These are phyloP conservation scores for Kwoniella shivajii DNA, from an alignment of 1,284 basidiomycete species.

Conservation along the genomic window DNA sequence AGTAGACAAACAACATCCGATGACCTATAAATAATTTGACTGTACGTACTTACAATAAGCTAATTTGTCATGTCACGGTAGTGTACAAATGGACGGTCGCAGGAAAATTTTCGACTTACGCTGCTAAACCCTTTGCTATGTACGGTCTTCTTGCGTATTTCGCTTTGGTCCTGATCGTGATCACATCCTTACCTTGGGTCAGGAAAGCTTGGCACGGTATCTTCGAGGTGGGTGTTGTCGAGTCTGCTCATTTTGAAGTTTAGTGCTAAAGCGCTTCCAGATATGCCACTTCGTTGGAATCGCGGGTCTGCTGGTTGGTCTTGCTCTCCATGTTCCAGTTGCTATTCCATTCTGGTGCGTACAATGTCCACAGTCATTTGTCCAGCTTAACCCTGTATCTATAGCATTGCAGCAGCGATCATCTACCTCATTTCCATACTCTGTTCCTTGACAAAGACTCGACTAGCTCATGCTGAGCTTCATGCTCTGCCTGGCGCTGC, in stretches of 20 bases:
- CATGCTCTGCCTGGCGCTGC: slow-evolving; percentile 38
- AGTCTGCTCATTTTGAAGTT: neutral
- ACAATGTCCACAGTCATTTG: neutral
- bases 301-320: slow-evolving; percentile 74
- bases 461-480: slow-evolving; percentile 42
- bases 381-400: slow-evolving; percentile 1
- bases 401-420: slow-evolving; percentile 62
- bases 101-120: slow-evolving; percentile 22
- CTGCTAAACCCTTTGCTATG: slow-evolving; percentile 26
- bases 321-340: slow-evolving; percentile 79
- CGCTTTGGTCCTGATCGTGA: slow-evolving; percentile 35
- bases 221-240: slow-evolving; percentile 36
- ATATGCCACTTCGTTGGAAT: slow-evolving; percentile 65
- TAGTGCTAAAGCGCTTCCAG: slow-evolving; percentile 3
- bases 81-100: slow-evolving; percentile 39
- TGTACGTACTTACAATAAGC: neutral
- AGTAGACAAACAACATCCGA: too few relatives aligned
- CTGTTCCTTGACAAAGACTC: slow-evolving; percentile 42
- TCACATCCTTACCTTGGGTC: slow-evolving; percentile 49
- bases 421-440: slow-evolving; percentile 45
- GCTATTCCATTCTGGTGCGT: slow-evolving; percentile 63
- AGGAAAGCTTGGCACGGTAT: slow-evolving; percentile 38
- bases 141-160: slow-evolving; percentile 37
- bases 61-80: slow-evolving; percentile 7
- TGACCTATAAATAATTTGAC: too few relatives aligned